phyloP scores from a whole-genome alignment of 2,329 filamentous ascomycete species.

The Microcyclosporella mali region DNA sequence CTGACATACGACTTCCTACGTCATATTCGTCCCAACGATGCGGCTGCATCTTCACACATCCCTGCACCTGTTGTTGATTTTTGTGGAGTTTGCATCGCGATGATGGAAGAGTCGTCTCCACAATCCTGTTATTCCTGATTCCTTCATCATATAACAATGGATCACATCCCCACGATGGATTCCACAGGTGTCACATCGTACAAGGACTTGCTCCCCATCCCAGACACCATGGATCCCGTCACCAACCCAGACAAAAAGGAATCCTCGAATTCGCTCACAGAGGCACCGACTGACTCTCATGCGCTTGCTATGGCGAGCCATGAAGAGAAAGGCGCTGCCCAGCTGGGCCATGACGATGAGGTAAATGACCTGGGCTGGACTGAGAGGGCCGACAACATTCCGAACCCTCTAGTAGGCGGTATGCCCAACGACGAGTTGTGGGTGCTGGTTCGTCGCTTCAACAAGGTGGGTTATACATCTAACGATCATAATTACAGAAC shows the following conservation, averaged over 20 bases:
- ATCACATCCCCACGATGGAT: too few species aligned
- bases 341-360: slow-evolving; percentile 42
- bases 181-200: not conserved
- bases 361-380: slow-evolving; percentile 67
- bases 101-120: too few species aligned
- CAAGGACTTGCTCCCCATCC: slow-evolving; percentile 31
- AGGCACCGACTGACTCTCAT: slow-evolving; percentile 44
- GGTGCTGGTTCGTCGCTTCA: slow-evolving; percentile 65
- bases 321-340: slow-evolving; percentile 42
- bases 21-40: too few species aligned
- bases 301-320: slow-evolving; percentile 42
- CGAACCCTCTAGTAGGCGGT: slow-evolving; percentile 58
- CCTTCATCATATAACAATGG: too few species aligned
- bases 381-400: slow-evolving; percentile 50
- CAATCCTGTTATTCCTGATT: too few species aligned
- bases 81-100: too few species aligned
- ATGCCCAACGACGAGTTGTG: slow-evolving; percentile 68
- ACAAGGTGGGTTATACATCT: slow-evolving; percentile 50
- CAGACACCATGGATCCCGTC: slow-evolving; percentile 26
- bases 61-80: too few species aligned
- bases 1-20: too few species aligned
- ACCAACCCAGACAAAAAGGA: slow-evolving; percentile 30
- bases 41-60: too few species aligned
- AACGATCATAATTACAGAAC: not conserved
- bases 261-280: slow-evolving; percentile 28